phyloP scores from a whole-genome alignment of 1,284 basidiomycete species.

The Exobasidium cylindrosporum region DNA sequence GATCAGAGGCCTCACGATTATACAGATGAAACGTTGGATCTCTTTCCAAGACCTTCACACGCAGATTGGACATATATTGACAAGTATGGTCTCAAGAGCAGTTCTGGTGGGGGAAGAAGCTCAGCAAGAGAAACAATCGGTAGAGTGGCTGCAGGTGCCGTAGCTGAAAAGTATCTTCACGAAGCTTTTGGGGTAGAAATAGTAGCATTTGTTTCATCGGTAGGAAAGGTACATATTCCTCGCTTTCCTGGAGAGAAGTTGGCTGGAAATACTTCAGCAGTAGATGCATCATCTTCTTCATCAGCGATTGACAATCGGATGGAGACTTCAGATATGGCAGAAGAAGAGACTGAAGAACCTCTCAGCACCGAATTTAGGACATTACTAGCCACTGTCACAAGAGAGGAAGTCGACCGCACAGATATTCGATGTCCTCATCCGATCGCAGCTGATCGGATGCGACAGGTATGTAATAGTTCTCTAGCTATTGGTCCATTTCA shows the following conservation, averaged over 20 bases:
- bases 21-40: constrained; percentile 79
- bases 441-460: constrained; percentile 85
- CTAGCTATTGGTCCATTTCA: constrained; percentile 14
- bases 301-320: constrained; percentile 43
- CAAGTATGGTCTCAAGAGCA: constrained; percentile 96
- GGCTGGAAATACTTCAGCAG: constrained; percentile 22
- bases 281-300: constrained; percentile 14
- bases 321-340: constrained; percentile 61
- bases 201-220: constrained; percentile 92
- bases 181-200: constrained; percentile 86
- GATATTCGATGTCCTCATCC: constrained; percentile 85
- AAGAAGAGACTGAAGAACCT: constrained; percentile 73
- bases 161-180: constrained; percentile 93
- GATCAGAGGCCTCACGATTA: constrained; percentile 99
- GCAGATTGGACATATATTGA: constrained; percentile 98
- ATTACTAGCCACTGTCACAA: constrained; percentile 75
- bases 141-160: constrained; percentile 94
- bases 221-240: constrained; percentile 81
- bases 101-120: constrained; percentile 89
- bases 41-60: constrained; percentile 94
- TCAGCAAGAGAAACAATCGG: constrained; percentile 96
- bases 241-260: constrained; percentile 46
- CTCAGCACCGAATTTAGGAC: constrained; percentile 78
- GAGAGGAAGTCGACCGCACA: constrained; percentile 83
- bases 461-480: constrained; percentile 64